Conservation (phyloP, 345 rosid genomes). For the Citrus sp. region DNA sequence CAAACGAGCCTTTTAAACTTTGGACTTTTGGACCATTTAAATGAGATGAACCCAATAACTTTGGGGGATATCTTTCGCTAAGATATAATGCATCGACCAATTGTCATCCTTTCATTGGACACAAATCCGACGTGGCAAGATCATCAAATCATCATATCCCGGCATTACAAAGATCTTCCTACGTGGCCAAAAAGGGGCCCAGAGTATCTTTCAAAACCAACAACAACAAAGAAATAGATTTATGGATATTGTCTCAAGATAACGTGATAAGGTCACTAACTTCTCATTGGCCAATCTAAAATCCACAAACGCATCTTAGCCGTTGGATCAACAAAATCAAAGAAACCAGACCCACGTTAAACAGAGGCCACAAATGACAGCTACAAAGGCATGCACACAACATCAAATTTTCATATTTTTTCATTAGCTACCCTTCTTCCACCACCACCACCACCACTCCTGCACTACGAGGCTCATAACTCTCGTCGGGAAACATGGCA, state of each 20-base stretch:
- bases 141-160: not conserved
- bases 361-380: conserved; percentile 35
- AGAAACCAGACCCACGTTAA: conserved; percentile 16
- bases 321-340: conserved; percentile 27
- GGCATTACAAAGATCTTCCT: not conserved
- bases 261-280: conserved; percentile 35
- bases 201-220: conserved; percentile 53
- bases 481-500: conserved; percentile 45
- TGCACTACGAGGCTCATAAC: not conserved
- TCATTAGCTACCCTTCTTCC: not conserved
- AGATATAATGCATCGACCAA: not conserved
- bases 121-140: not conserved
- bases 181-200: conserved; percentile 35
- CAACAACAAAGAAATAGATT: conserved; percentile 38
- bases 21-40: too few relatives aligned
- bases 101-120: not conserved
- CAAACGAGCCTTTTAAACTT: too few relatives aligned
- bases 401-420: not conserved
- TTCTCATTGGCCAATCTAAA: conserved; percentile 32
- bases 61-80: not conserved
- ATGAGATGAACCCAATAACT: too few relatives aligned
- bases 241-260: conserved; percentile 51
- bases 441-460: not conserved
- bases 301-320: conserved; percentile 19
- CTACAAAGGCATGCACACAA: conserved; percentile 23